Percentiles rank a stretch among this genome's conserved stretches.
These are phyloP conservation scores for Seiridium unicorne DNA, from an alignment of 2,329 filamentous ascomycete species.

Conservation along the genomic window DNA sequence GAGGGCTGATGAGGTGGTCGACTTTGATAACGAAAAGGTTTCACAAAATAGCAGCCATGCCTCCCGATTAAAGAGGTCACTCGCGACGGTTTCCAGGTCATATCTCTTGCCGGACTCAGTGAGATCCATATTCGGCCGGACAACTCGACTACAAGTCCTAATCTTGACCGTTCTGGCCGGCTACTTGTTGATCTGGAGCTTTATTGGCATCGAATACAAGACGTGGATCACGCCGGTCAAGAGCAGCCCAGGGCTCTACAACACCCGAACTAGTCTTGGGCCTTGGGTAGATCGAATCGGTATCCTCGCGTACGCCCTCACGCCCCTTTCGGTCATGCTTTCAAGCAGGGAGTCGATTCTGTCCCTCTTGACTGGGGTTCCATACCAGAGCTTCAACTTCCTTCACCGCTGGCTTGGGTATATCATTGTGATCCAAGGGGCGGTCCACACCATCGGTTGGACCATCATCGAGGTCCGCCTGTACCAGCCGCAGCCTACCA, in stretches of 20 bases:
- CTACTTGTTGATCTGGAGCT: conserved; percentile 68
- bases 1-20: conserved; percentile 20
- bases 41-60: conserved; percentile 11
- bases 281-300: conserved; percentile 70
- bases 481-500: conserved; percentile 69
- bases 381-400: conserved; percentile 77
- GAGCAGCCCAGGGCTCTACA: conserved; percentile 50
- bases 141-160: conserved; percentile 66
- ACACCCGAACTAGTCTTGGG: conserved; percentile 64
- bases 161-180: conserved; percentile 54
- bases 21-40: conserved; percentile 15
- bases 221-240: conserved; percentile 71
- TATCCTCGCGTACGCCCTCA: conserved; percentile 70
- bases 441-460: conserved; percentile 71
- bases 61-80: conserved; percentile 32
- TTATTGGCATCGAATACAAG: conserved; percentile 66
- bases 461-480: conserved; percentile 62
- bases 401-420: conserved; percentile 75
- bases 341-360: conserved; percentile 69
- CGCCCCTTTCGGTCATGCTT: conserved; percentile 67
- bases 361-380: conserved; percentile 67
- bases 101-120: conserved; percentile 62
- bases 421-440: conserved; percentile 67
- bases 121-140: conserved; percentile 60
- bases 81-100: conserved; percentile 40